Conservation (phyloP, 176 grass and related monocot species). For the Rhipidocladum racemiflorum region DNA sequence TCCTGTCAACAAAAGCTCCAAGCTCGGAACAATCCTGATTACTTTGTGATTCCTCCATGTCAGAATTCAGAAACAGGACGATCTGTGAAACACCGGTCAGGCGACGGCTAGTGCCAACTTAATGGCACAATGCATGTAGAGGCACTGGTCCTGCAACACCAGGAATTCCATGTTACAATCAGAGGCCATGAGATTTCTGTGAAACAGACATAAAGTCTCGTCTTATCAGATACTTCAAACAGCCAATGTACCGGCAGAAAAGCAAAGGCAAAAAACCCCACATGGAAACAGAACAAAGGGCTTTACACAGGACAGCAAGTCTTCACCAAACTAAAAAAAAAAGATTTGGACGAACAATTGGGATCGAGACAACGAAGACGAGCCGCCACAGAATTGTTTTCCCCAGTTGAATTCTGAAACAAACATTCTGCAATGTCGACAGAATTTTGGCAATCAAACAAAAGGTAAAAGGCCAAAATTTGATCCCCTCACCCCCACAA, state of each 20-base stretch:
- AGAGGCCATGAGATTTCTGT: background rate
- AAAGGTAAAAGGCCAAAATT: slow-evolving; percentile 5
- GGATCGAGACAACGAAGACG: background rate
- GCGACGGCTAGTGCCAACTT: background rate
- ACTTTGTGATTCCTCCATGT: slow-evolving; percentile 30
- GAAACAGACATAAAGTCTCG: slow-evolving; percentile 1
- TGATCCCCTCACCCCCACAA: background rate
- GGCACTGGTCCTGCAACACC: slow-evolving; percentile 29
- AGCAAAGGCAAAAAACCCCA: slow-evolving; percentile 20
- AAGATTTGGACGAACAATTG: background rate
- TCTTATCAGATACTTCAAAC: background rate
- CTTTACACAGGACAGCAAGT: slow-evolving; percentile 21
- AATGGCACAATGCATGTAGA: slow-evolving; percentile 46
- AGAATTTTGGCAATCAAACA: background rate
- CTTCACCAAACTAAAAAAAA: slow-evolving; percentile 27
- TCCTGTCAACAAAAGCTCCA: slow-evolving; percentile 19
- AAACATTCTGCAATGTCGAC: background rate
- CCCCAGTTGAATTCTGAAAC: background rate
- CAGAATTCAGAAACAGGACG: slow-evolving; percentile 9
- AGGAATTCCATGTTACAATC: slow-evolving; percentile 9
- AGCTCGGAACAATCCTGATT: slow-evolving; percentile 31
- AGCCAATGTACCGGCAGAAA: slow-evolving; percentile 11
- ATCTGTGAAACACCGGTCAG: background rate
- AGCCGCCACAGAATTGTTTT: background rate
- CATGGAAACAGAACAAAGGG: slow-evolving; percentile 34